phyloP scores from a whole-genome alignment of 441 rosid genomes.

The Gossypium trilobum region DNA sequence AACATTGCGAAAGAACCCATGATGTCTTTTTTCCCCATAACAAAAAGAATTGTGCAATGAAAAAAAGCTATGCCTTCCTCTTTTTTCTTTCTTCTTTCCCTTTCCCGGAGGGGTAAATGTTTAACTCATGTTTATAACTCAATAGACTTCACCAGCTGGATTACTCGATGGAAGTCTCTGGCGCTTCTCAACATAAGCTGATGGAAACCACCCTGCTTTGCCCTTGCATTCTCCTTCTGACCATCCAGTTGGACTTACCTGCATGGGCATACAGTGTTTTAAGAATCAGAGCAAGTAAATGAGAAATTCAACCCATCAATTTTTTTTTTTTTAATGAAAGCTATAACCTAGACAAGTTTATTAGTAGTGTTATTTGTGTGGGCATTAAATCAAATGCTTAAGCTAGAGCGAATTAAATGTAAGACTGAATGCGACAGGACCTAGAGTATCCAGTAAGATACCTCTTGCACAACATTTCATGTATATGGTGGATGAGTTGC shows the following conservation, averaged over 20 bases:
- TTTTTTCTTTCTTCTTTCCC: not conserved
- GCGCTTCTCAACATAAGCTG: slow-evolving; percentile 57
- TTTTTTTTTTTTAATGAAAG: no score
- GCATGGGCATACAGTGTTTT: not conserved
- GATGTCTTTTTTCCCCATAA: not conserved
- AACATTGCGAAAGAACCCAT: not conserved
- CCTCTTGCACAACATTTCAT: not conserved
- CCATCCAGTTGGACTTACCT: slow-evolving; percentile 63
- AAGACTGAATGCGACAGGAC: not conserved
- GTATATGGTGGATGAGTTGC: not conserved
- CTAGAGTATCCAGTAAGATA: not conserved
- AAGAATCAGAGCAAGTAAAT: not conserved
- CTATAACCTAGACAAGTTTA: not conserved
- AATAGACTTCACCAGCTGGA: slow-evolving; percentile 36
- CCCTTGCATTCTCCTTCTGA: slow-evolving; percentile 73
- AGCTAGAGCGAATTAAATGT: not conserved
- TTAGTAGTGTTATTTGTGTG: not conserved
- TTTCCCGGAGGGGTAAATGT: not conserved
- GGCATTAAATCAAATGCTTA: not conserved
- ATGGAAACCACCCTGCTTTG: slow-evolving; percentile 69
- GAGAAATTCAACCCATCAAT: not conserved
- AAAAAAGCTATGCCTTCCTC: not conserved
- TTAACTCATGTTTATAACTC: slow-evolving; percentile 8
- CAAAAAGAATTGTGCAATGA: not conserved
- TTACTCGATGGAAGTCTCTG: slow-evolving; percentile 59